Percentiles rank a stretch among this genome's conserved stretches.
Evolutionary conservation across 1,139 yeast species (phyloP).

Genomic region (Sugiyamaella neomexicana): DNA sequence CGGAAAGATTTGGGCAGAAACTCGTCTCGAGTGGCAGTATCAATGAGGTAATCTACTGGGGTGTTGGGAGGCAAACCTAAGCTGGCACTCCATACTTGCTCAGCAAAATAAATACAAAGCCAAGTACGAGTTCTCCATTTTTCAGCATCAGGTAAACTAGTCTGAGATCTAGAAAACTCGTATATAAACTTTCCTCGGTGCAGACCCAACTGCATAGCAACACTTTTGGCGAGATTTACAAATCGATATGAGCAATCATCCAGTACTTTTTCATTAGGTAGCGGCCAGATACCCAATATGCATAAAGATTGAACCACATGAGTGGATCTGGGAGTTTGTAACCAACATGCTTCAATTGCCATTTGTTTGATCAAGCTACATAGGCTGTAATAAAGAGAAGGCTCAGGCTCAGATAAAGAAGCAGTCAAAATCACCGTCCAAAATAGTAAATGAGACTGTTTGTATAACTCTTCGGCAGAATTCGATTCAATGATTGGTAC

Average conservation of each 20-base stretch:
- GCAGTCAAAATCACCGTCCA: conserved; percentile 93
- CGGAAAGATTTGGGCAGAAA: conserved; percentile 68
- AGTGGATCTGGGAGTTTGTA: conserved; percentile 88
- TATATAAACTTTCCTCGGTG: conserved; percentile 90
- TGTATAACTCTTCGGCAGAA: conserved; percentile 73
- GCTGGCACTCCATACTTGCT: conserved; percentile 87
- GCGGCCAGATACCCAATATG: conserved; percentile 84
- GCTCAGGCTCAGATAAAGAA: conserved; percentile 82
- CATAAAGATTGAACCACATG: conserved; percentile 88
- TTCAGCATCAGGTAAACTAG: conserved; percentile 84
- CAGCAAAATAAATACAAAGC: conserved; percentile 84
- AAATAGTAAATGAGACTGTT: conserved; percentile 79
- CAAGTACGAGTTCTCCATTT: conserved; percentile 94
- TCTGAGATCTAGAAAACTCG: conserved; percentile 89
- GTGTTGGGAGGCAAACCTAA: conserved; percentile 86
- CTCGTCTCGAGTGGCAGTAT: conserved; percentile 70
- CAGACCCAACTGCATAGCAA: conserved; percentile 86
- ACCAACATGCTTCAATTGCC: conserved; percentile 93
- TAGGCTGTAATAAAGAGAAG: conserved; percentile 71
- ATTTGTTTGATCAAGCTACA: conserved; percentile 79
- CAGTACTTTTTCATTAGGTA: conserved; percentile 87
- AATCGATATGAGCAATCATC: conserved; percentile 92
- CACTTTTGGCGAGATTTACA: conserved; percentile 79
- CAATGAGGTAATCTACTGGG: conserved; percentile 79
- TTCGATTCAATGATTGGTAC: conserved; percentile 75